These are phyloP conservation scores for Candida krabiensis DNA, from an alignment of 805 yeast genomes.

Conservation along the genomic window DNA sequence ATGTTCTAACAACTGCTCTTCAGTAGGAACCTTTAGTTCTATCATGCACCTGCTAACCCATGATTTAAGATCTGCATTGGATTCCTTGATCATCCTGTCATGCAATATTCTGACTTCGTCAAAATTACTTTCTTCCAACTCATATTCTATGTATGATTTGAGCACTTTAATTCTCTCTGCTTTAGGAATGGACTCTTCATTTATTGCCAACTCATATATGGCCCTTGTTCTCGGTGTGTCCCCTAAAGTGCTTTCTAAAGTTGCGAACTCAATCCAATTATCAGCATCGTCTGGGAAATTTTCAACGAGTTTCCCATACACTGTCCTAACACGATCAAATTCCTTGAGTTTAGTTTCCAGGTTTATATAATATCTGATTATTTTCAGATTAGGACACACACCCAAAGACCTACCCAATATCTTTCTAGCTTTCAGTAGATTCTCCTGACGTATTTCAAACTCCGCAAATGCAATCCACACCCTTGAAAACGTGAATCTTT, in stretches of 20 bases:
- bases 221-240: slow-evolving; percentile 70
- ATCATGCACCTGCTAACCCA: slow-evolving; percentile 74
- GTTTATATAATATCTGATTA: slow-evolving; percentile 63
- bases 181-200: slow-evolving; percentile 16
- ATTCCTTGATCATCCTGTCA: slow-evolving; percentile 36
- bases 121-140: slow-evolving; percentile 59
- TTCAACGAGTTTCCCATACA: slow-evolving; percentile 69
- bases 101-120: slow-evolving; percentile 54
- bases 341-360: slow-evolving; percentile 71
- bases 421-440: slow-evolving; percentile 57
- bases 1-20: slow-evolving; percentile 45
- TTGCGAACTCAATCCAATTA: slow-evolving; percentile 65
- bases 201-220: slow-evolving; percentile 53
- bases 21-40: slow-evolving; percentile 65
- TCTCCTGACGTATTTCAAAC: slow-evolving; percentile 67
- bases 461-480: slow-evolving; percentile 72
- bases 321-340: slow-evolving; percentile 73
- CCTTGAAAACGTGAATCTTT: slow-evolving; percentile 63
- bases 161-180: slow-evolving; percentile 10
- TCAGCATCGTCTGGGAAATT: slow-evolving; percentile 38
- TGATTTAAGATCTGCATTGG: slow-evolving; percentile 34
- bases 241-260: slow-evolving; percentile 63
- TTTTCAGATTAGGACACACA: slow-evolving; percentile 54
- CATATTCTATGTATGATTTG: slow-evolving; percentile 50
- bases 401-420: slow-evolving; percentile 76